Conservation (phyloP, 192 early-diverging fungal genomes). For the Dimargaris cristalligena region DNA sequence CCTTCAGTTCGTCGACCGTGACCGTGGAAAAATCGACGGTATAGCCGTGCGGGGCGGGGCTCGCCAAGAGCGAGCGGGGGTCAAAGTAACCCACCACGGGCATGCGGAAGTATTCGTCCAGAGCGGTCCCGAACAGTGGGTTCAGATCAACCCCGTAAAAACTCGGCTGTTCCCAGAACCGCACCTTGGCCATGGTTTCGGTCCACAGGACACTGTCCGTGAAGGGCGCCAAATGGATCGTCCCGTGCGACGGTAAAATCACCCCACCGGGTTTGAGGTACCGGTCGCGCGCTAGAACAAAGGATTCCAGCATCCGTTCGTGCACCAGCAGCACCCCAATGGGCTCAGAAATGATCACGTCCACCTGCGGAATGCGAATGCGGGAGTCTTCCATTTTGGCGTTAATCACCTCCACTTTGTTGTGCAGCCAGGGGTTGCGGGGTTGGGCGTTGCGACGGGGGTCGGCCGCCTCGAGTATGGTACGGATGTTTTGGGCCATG, state of each 20-base stretch:
- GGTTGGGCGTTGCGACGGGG: slow-evolving; percentile 30
- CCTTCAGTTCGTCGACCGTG: slow-evolving; percentile 53
- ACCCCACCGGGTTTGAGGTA: slow-evolving; percentile 87
- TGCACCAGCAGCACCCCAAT: slow-evolving; percentile 95
- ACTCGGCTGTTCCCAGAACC: slow-evolving; percentile 68
- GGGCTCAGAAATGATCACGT: slow-evolving; percentile 92
- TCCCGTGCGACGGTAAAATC: slow-evolving; percentile 78
- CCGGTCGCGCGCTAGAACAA: slow-evolving; percentile 54
- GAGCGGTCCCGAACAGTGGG: slow-evolving; percentile 62
- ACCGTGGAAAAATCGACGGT: slow-evolving; percentile 76
- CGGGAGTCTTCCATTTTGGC: slow-evolving; percentile 76
- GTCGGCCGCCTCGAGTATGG: slow-evolving; percentile 49
- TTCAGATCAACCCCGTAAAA: slow-evolving; percentile 92
- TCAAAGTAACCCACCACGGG: slow-evolving; percentile 93
- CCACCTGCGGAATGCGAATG: slow-evolving; percentile 59
- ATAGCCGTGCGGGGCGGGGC: slow-evolving; percentile 29
- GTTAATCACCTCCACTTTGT: slow-evolving; percentile 66
- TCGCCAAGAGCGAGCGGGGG: slow-evolving; percentile 46
- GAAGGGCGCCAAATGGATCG: slow-evolving; percentile 77
- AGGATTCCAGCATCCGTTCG: slow-evolving; percentile 90
- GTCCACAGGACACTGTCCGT: slow-evolving; percentile 64
- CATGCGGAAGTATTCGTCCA: slow-evolving; percentile 63
- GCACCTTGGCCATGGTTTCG: slow-evolving; percentile 84
- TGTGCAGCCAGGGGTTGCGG: slow-evolving; percentile 53
- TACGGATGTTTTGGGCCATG: slow-evolving; percentile 84